Conservation (phyloP, 495 filamentous ascomycete genomes). For the Penicillium antarcticum region DNA sequence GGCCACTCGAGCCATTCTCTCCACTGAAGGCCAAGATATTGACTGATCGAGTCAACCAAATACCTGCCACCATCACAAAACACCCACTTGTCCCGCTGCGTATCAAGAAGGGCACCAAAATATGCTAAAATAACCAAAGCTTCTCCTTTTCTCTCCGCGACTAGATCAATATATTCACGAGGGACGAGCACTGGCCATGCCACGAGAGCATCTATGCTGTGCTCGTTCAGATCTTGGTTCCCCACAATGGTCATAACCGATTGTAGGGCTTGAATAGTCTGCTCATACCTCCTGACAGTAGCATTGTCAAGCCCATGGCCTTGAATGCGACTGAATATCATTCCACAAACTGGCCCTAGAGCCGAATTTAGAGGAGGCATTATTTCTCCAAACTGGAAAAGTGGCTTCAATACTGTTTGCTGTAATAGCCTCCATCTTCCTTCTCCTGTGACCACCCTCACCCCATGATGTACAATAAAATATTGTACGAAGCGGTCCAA, state of each 20-base stretch:
- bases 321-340: slow-evolving; percentile 1
- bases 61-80: slow-evolving; percentile 14
- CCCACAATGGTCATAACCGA: neutral
- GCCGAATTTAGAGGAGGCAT: neutral
- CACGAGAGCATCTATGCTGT: neutral
- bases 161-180: slow-evolving; percentile 11
- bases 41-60: slow-evolving; percentile 8
- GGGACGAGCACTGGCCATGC: slow-evolving; percentile 14
- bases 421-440: slow-evolving; percentile 5
- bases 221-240: neutral
- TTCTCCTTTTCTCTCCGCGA: slow-evolving; percentile 5
- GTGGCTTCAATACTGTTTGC: slow-evolving; percentile 7
- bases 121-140: slow-evolving; percentile 18
- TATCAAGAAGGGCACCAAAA: slow-evolving; percentile 14
- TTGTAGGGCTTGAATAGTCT: slow-evolving; percentile 10
- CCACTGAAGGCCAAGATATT: slow-evolving; percentile 12
- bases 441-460: neutral
- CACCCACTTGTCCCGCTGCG: slow-evolving; percentile 7
- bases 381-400: neutral
- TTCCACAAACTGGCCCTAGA: neutral
- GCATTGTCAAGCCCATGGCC: neutral
- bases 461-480: neutral
- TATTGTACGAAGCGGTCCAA: slow-evolving; percentile 1
- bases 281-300: slow-evolving; percentile 1
- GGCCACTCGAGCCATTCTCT: slow-evolving; percentile 15